Conservation (phyloP, 2,329 filamentous ascomycete genomes). For the Tolypocladium amazonense region DNA sequence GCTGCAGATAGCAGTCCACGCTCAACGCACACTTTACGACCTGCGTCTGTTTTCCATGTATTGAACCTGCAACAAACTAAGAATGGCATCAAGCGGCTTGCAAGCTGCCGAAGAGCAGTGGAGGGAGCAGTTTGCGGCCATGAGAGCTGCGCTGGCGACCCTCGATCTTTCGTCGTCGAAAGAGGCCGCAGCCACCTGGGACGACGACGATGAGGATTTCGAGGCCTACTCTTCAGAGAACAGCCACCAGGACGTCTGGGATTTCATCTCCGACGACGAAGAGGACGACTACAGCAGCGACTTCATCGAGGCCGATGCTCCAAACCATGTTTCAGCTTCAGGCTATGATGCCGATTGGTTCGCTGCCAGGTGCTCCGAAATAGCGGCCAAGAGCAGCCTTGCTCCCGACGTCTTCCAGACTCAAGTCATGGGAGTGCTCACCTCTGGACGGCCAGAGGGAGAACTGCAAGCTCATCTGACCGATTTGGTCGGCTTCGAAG, state of each 20-base stretch:
- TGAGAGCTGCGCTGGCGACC: slow-evolving; percentile 75
- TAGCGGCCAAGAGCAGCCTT: slow-evolving; percentile 58
- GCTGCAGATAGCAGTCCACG: background rate
- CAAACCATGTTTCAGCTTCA: slow-evolving; percentile 14
- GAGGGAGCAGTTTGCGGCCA: slow-evolving; percentile 74
- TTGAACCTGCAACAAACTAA: background rate
- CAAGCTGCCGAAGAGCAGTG: slow-evolving; percentile 51
- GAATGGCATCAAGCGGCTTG: slow-evolving; percentile 24
- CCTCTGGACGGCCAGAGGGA: slow-evolving; percentile 59
- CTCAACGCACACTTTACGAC: background rate
- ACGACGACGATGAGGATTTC: slow-evolving; percentile 49
- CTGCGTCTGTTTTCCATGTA: background rate
- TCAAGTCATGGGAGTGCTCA: slow-evolving; percentile 66
- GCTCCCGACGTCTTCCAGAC: slow-evolving; percentile 60
- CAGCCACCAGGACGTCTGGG: slow-evolving; percentile 79
- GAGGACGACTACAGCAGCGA: slow-evolving; percentile 58
- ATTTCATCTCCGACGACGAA: slow-evolving; percentile 70
- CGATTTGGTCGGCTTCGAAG: slow-evolving; percentile 85
- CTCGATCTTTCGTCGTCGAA: slow-evolving; percentile 43
- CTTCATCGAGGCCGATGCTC: slow-evolving; percentile 35
- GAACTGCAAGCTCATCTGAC: slow-evolving; percentile 85
- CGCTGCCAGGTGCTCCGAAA: slow-evolving; percentile 50
- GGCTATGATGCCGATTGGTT: slow-evolving; percentile 62
- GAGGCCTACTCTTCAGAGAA: slow-evolving; percentile 45
- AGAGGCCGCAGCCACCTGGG: slow-evolving; percentile 35